Evolutionary conservation across 495 filamentous ascomycete species (phyloP).

Genomic region (Neurospora tetraspora): DNA sequence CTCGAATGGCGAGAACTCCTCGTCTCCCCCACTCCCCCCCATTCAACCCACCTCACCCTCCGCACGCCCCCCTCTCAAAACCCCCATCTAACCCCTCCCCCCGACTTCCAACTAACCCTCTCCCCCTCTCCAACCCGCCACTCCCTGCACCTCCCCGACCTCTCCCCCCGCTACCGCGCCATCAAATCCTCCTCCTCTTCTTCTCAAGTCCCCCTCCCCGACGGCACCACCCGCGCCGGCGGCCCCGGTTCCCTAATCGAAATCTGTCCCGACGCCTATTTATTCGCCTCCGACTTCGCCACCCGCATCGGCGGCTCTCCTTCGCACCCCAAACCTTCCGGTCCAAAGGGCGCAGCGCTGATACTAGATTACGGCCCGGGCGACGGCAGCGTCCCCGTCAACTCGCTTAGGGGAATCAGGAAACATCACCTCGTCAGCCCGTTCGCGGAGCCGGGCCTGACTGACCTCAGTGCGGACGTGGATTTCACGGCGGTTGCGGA

Average conservation of each 20-base stretch:
- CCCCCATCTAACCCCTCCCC: constrained; percentile 33
- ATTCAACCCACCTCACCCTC: constrained; percentile 33
- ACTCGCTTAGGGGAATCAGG: constrained; percentile 80
- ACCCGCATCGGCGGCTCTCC: constrained; percentile 64
- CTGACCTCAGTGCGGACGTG: constrained; percentile 84
- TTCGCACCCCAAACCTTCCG: constrained; percentile 39
- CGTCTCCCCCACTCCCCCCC: constrained; percentile 56
- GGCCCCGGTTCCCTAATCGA: no score
- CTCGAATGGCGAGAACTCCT: constrained; percentile 83
- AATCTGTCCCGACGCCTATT: constrained; percentile 73
- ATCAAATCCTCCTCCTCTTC: constrained; percentile 48
- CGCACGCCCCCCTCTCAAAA: constrained; percentile 45
- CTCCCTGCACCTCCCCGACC: constrained; percentile 71
- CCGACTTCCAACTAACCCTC: constrained; percentile 78
- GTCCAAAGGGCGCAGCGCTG: constrained; percentile 53
- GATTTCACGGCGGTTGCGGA: constrained; percentile 83
- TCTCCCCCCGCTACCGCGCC: constrained; percentile 69
- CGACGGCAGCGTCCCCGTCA: constrained; percentile 61
- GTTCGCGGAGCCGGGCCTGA: constrained; percentile 64
- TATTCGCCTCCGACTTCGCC: constrained; percentile 72
- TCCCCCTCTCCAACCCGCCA: constrained; percentile 67
- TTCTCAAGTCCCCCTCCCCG: background rate
- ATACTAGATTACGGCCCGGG: constrained; percentile 89
- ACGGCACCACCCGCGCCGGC: no score
- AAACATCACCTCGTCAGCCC: constrained; percentile 63